Base-by-base conservation (phyloP, 2,329 filamentous ascomycete genomes). In the Emmonsia crescens region DNA sequence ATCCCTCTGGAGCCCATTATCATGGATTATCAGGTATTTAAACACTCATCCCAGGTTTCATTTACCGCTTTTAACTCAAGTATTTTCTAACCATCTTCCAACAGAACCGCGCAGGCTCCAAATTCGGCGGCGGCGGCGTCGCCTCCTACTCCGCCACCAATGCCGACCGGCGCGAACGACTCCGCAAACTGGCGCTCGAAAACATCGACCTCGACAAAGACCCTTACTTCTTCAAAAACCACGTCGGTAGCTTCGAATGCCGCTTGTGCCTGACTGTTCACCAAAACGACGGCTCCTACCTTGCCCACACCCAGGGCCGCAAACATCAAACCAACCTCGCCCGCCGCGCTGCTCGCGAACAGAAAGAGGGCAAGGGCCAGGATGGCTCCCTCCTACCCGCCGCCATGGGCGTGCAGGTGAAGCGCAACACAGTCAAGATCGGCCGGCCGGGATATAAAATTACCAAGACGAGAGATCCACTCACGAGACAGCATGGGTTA, bases 161-260 rank as follows among this genome's bases (percentile, higher is more conserved):
- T 77, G 93, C 94, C 67, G 94, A 97, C 83, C 91, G 94, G 63
- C 90, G 94, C 74, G 94, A 99, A 77, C 92, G 94, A 66, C 88
- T 99, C 46, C 91, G 93, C 76, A 96, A 96, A 80, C 91, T 99
- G 73, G 94, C 94, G 62, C 89, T 99, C 72, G 94, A 99, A 79
- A 95, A 91, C 61, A 99, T 99, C 82, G 93, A 97, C 80, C 89
- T 97, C 65, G 94, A 97, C 79, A 97, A 96, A 79, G 94, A 99
- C 79, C 94, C 94, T 0, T 99, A 97, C 84, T 96, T 97, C 82
- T 99, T 99, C 87, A 96, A 96, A 77, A 99, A 99, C 81, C 93
- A 99, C 77, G 90, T 97, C 70, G 94, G 94, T 72, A 94, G 89
- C 72, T 99, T 96, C 77, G 94, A 99, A 77, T 99, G 94, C 76